Evolutionary conservation across 768 basidiomycete genomes (phyloP).

Genomic region (Saitozyma sp.): DNA sequence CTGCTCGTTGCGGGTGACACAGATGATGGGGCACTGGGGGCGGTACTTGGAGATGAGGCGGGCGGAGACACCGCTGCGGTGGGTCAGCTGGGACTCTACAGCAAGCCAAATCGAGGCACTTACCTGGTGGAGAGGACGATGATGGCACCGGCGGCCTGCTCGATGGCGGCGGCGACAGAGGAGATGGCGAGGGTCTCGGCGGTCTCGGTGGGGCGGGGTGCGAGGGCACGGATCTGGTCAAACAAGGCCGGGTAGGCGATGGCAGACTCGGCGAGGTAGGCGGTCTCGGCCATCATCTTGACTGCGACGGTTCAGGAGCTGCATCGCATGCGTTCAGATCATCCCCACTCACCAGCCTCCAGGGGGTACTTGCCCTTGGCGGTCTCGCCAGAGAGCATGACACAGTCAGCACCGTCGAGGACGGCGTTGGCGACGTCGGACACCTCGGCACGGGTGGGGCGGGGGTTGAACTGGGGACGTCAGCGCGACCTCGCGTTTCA

Average conservation of each 20-base stretch:
- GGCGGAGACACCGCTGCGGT: conserved; percentile 77
- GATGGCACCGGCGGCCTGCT: conserved; percentile 93
- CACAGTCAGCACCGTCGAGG: conserved; percentile 97
- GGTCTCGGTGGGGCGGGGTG: conserved; percentile 85
- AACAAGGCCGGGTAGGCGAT: conserved; percentile 94
- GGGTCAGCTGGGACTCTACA: background rate
- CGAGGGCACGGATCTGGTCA: conserved; percentile 77
- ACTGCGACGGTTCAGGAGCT: conserved; percentile 58
- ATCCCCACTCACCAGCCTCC: conserved; percentile 69
- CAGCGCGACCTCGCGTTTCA: conserved; percentile 6
- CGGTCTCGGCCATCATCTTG: conserved; percentile 99
- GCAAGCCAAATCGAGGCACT: background rate
- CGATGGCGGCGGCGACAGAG: conserved; percentile 89
- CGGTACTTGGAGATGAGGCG: conserved; percentile 95
- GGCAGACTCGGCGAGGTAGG: conserved; percentile 90
- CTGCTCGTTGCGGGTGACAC: conserved; percentile 93
- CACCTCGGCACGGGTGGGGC: conserved; percentile 97
- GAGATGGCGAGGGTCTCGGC: conserved; percentile 95
- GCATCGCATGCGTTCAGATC: background rate
- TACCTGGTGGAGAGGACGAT: conserved; percentile 84
- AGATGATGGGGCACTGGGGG: conserved; percentile 89
- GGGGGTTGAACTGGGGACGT: conserved; percentile 74
- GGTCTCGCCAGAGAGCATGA: conserved; percentile 99
- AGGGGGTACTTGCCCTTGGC: conserved; percentile 97
- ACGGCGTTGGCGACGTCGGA: conserved; percentile 99